Percentiles rank a stretch among this genome's conserved stretches.
phyloP scores from a whole-genome alignment of 2,329 filamentous ascomycete species.

The Aphanoascus verrucosus region DNA sequence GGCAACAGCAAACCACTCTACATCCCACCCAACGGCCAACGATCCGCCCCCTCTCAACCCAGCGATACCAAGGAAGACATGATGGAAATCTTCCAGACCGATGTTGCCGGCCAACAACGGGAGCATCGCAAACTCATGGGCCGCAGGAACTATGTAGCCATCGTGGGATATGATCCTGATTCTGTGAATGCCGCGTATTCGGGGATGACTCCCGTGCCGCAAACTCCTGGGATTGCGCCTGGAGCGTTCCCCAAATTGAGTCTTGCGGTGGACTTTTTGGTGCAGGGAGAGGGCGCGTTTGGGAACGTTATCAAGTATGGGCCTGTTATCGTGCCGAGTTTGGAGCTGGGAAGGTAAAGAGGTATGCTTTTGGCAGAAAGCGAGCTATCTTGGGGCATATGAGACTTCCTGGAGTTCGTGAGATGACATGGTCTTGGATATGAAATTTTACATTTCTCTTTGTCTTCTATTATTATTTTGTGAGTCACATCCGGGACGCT shows the following conservation, averaged over 20 bases:
- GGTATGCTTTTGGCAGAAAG: not conserved
- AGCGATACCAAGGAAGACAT: slow-evolving; percentile 98
- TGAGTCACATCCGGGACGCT: not conserved
- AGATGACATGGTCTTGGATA: not conserved
- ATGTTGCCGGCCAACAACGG: slow-evolving; percentile 70
- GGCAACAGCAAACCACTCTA: slow-evolving; percentile 79
- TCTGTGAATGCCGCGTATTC: slow-evolving; percentile 45
- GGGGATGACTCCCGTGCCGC: slow-evolving; percentile 21
- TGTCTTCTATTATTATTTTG: not conserved
- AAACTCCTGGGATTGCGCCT: slow-evolving; percentile 19
- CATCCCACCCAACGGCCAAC: slow-evolving; percentile 75
- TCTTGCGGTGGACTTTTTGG: slow-evolving; percentile 90
- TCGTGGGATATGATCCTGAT: slow-evolving; percentile 90
- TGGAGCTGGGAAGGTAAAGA: slow-evolving; percentile 58
- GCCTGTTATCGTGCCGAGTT: slow-evolving; percentile 82
- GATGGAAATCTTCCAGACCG: slow-evolving; percentile 98
- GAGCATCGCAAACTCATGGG: slow-evolving; percentile 92
- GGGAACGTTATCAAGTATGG: slow-evolving; percentile 87
- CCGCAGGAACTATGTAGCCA: slow-evolving; percentile 79
- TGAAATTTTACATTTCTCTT: not conserved
- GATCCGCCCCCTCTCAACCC: slow-evolving; percentile 52
- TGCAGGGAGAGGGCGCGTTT: slow-evolving; percentile 79
- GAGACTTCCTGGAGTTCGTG: not conserved
- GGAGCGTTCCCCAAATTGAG: slow-evolving; percentile 52
- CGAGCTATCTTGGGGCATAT: not conserved